Base-by-base conservation (phyloP, 2,329 filamentous ascomycete genomes). In the Claviceps citrina region DNA sequence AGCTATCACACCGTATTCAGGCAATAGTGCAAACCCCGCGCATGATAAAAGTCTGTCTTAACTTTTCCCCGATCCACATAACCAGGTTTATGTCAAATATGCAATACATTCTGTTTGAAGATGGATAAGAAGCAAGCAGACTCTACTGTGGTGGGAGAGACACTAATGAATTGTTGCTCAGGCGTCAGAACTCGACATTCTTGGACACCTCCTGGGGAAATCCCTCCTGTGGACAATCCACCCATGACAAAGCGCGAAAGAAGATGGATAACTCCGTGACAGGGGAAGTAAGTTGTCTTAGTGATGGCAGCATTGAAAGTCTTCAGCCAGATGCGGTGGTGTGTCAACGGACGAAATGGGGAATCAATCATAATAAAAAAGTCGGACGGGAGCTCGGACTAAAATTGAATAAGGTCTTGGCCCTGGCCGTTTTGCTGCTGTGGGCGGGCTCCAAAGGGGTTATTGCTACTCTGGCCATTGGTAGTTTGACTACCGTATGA, bases 361-460 rank as follows among this genome's bases (percentile, higher is more conserved):
- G 28, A 32, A 39, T 27, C 25, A 16, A 33, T 10, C 20, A 33
- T 9, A n/a, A 18, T 4, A 12, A 31, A 12, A 33, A 30, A 30
- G 3, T 10, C 4, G 31, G 15, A n/a, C 6, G 12, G n/a, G n/a
- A 15, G 5, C 18, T 44, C 38, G 42, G 39, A 24, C 55, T 68
- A 79, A 48, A 79, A 76, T 53, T 78, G 73, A 49, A 79, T 79
- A 47, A 79, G 59, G 52, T 79, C 73, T 55, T 72, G 67, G 45
- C 66, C 64, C 50, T 69, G 67, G 33, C 59, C 58, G 43, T 65
- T 60, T 45, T 66, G 63, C 50, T 71, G 70, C 45, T 68, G 66
- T 45, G 63, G 59, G 49, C 64, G 53, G 13, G 50, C 55, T n/a
- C 68, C 70, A 51, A 78, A 79, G 0, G 76, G 75, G 48, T 79